Percentiles rank a stretch among this genome's conserved stretches.
phyloP scores from a whole-genome alignment of 2,329 filamentous ascomycete genomes.

The Atkinsonella texensis region DNA sequence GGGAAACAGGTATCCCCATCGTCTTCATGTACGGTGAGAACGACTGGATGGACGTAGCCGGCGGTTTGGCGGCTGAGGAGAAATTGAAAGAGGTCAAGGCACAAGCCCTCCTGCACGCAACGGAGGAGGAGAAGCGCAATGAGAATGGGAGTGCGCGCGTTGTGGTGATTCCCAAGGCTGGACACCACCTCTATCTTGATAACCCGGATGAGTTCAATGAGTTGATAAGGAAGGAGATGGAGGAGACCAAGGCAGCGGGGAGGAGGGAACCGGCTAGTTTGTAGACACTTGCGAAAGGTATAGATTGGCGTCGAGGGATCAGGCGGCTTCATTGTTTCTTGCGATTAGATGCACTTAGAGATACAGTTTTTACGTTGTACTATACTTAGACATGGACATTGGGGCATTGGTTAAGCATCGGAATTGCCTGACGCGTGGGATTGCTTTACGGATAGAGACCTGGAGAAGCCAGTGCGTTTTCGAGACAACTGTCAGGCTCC shows the following conservation, averaged over 20 bases:
- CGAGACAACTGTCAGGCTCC: too few species aligned
- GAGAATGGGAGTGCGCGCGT: conserved; percentile 81
- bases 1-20: conserved; percentile 62
- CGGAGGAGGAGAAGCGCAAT: conserved; percentile 51
- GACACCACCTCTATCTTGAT: conserved; percentile 49
- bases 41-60: conserved; percentile 96
- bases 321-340: too few species aligned
- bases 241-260: conserved; percentile 29
- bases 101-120: conserved; percentile 48
- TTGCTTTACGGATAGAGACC: too few species aligned
- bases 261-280: not conserved
- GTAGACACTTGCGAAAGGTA: too few species aligned
- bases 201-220: conserved; percentile 47
- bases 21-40: conserved; percentile 95
- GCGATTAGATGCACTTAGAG: too few species aligned
- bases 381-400: too few species aligned
- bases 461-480: too few species aligned
- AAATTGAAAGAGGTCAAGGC: conserved; percentile 59
- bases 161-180: conserved; percentile 53
- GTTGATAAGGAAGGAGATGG: conserved; percentile 39
- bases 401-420: too few species aligned
- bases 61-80: conserved; percentile 68
- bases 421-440: too few species aligned
- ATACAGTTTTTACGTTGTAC: too few species aligned
- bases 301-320: too few species aligned